Percentiles rank a stretch among this genome's conserved stretches.
phyloP scores from a whole-genome alignment of 192 early-diverging fungal genomes.

The Funneliformis geosporum region DNA sequence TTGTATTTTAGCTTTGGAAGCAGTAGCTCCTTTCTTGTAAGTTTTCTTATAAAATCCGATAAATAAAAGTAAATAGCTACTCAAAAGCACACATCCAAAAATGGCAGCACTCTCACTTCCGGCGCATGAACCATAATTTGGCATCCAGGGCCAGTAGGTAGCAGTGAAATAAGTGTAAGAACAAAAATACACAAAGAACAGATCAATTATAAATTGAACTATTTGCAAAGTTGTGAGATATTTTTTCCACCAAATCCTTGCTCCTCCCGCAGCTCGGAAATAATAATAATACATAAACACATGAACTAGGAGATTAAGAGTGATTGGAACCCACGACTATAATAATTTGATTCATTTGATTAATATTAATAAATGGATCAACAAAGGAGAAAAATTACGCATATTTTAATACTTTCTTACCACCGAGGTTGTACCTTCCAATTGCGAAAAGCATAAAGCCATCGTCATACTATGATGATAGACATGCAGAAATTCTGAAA shows the following conservation, averaged over 20 bases:
- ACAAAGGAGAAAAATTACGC: neutral
- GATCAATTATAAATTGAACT: conserved; percentile 85
- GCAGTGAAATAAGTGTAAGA: conserved; percentile 80
- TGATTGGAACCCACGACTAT: conserved; percentile 75
- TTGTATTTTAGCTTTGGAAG: neutral
- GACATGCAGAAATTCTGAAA: conserved; percentile 82
- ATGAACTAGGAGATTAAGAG: conserved; percentile 85
- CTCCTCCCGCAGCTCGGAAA: conserved; percentile 73
- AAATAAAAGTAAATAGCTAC: conserved; percentile 84
- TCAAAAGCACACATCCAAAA: conserved; percentile 78
- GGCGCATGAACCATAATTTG: conserved; percentile 67
- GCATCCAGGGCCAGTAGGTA: conserved; percentile 62
- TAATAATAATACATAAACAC: conserved; percentile 94
- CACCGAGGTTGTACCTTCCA: conserved; percentile 71
- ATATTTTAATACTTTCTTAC: conserved; percentile 40
- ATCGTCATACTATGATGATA: conserved; percentile 93
- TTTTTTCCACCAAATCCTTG: conserved; percentile 91
- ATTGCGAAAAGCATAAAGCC: conserved; percentile 82
- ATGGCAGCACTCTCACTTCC: conserved; percentile 78
- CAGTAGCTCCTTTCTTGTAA: conserved; percentile 61
- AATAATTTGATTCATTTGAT: conserved; percentile 9
- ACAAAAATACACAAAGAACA: conserved; percentile 83
- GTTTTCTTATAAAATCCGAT: conserved; percentile 88
- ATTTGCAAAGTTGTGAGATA: conserved; percentile 91
- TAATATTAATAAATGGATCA: neutral